Percentiles rank a stretch among this genome's conserved stretches.
Conservation (phyloP, 208 protist genomes). For the Giardia duodenalis region DNA sequence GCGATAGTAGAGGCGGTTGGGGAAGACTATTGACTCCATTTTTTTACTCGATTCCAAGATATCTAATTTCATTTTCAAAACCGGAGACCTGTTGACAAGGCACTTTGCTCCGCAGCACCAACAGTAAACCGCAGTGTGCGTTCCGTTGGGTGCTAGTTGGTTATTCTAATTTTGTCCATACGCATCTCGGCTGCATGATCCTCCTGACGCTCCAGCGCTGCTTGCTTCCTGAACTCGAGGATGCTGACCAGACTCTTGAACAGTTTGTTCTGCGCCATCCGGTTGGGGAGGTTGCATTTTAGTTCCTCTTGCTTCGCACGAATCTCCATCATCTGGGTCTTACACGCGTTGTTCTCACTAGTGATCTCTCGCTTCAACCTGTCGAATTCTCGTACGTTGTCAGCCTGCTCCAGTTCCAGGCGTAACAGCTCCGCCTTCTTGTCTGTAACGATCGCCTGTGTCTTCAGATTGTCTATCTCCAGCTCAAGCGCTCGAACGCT, state of each 20-base stretch:
- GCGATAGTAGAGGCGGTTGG: neutral
- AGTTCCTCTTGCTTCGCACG: neutral
- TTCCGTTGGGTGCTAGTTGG: no score
- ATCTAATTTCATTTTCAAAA: neutral
- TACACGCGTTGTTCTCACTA: neutral
- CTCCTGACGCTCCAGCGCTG: neutral
- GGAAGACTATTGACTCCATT: neutral
- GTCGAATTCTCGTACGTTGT: neutral
- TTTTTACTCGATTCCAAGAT: neutral
- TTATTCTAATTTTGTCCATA: neutral
- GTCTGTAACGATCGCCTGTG: neutral
- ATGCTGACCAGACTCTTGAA: neutral
- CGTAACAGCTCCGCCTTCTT: neutral
- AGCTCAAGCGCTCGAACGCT: neutral
- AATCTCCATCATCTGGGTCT: neutral
- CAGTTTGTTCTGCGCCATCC: slow-evolving; percentile 3
- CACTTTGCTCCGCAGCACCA: neutral
- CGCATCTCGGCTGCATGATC: neutral
- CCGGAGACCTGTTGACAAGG: neutral
- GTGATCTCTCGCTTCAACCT: slow-evolving; percentile 1
- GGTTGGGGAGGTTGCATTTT: neutral
- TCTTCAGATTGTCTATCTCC: neutral
- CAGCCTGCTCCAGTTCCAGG: neutral
- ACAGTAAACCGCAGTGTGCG: no score
- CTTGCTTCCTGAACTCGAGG: neutral